Evolutionary conservation across 2,329 filamentous ascomycete genomes (phyloP), one percentile per base, ranked within the genome.

Genomic region (Elsinoe batatas): DNA sequence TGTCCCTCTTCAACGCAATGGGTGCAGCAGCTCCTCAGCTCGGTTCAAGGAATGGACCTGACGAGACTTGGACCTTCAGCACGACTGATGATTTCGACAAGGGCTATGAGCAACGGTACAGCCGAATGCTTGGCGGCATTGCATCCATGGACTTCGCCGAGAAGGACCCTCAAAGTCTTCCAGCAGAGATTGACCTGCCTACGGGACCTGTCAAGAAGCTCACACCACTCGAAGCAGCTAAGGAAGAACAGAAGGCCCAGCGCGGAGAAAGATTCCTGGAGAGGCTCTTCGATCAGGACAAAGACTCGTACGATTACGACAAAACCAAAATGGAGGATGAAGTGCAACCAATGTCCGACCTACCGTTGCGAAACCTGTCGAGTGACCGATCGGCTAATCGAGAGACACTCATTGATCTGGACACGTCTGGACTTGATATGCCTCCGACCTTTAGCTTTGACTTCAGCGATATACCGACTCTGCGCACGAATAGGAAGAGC

Each of bases 61-160:
- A 75, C 3, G 77, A 80, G 38, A 79, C 81, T 59, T 84, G 81
- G 81, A 83, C 81, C 57, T 84, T 84, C 64, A 83, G 80, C 61
- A 82, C 79, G 4, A 82, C 80, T 2, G 79, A 80, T 59, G 76
- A 79, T 12, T 83, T 83, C 60, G 78, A 83, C 59, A 70, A 73
- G 56, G 63, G 61, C 17, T 66, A 69, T 46, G 62, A 59, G 13
- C 63, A 62, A 30, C 61, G 68, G 2, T 64, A 65, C 56, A 70
- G 68, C 57, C 64, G 64, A 17, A 63, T 69, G 62, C 57, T 65
- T 2, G 56, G 30, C 13, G 60, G 62, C 42, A 58, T 62, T 37
- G 59, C 59, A n/a, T 61, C 61, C 6, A 56, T 60, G 11, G 56
- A 62, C 43, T 58, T 64, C 40, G 59, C 59, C 54, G 42, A 58